A percentile compares a stretch with the other conserved stretches of the same genome.
phyloP scores from a whole-genome alignment of 2,329 filamentous ascomycete species.

The Calonectria pauciramosa region DNA sequence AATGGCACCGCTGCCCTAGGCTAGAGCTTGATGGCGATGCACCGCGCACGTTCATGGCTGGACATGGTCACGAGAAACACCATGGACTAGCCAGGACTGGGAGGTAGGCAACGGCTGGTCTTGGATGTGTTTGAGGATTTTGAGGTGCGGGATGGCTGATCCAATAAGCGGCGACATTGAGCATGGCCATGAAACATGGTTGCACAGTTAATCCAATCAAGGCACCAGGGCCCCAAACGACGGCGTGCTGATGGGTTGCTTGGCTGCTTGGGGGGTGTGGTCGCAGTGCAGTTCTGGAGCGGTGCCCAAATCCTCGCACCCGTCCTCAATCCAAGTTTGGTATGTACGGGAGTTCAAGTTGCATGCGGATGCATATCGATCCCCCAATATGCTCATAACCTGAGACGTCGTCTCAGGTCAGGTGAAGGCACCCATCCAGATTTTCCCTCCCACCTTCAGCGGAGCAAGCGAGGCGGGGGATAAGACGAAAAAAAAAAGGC shows the following conservation, averaged over 20 bases:
- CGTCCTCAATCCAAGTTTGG: background rate
- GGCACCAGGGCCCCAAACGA: slow-evolving; percentile 30
- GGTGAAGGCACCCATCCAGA: slow-evolving; percentile 36
- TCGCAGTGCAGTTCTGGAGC: slow-evolving; percentile 12
- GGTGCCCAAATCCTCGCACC: background rate
- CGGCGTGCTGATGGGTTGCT: slow-evolving; percentile 35
- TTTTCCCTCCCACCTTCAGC: slow-evolving; percentile 23
- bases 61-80: slow-evolving; percentile 20
- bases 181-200: slow-evolving; percentile 29
- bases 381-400: slow-evolving; percentile 44
- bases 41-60: background rate
- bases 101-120: slow-evolving; percentile 11
- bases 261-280: slow-evolving; percentile 17
- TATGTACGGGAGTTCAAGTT: slow-evolving; percentile 34
- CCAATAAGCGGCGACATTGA: slow-evolving; percentile 22
- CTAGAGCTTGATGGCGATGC: background rate
- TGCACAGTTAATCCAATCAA: slow-evolving; percentile 28
- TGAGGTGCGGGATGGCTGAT: background rate
- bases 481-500: background rate
- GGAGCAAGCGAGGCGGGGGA: slow-evolving; percentile 19
- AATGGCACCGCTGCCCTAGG: background rate
- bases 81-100: slow-evolving; percentile 20
- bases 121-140: slow-evolving; percentile 31
- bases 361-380: slow-evolving; percentile 37
- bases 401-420: slow-evolving; percentile 55